phyloP scores from a whole-genome alignment of 2,329 filamentous ascomycete species.

The Colletotrichum orchidophilum region DNA sequence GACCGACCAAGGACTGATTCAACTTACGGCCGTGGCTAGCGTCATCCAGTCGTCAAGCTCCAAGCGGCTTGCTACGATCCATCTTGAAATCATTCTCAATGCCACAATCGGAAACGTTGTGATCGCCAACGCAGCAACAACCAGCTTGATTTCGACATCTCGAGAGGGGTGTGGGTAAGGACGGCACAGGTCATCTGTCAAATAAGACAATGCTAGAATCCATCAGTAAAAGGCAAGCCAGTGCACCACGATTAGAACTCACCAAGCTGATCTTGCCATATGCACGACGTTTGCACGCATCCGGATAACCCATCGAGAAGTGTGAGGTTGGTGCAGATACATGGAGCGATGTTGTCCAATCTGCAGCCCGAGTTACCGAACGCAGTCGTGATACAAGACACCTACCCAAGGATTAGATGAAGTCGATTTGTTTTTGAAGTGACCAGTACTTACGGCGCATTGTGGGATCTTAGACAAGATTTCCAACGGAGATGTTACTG shows the following conservation, averaged over 20 bases:
- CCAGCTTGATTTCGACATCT: constrained; percentile 9
- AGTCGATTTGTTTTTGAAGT: too few relatives aligned
- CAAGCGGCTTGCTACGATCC: background rate
- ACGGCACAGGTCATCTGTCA: constrained; percentile 12
- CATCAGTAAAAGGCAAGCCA: background rate
- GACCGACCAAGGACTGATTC: too few relatives aligned
- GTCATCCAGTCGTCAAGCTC: constrained; percentile 29
- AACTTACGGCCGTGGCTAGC: constrained; percentile 1
- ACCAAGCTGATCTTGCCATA: constrained; percentile 22
- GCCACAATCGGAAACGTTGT: constrained; percentile 14
- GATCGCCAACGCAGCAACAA: constrained; percentile 3
- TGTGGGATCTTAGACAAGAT: constrained; percentile 13
- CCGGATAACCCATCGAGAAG: constrained; percentile 10
- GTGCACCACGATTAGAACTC: background rate
- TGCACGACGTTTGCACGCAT: constrained; percentile 15
- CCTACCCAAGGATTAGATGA: background rate
- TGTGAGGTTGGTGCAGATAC: constrained; percentile 25
- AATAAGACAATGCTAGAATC: background rate
- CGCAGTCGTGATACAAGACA: background rate
- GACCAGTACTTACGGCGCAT: constrained; percentile 1
- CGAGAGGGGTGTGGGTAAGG: constrained; percentile 8
- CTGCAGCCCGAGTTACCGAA: constrained; percentile 1
- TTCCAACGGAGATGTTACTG: background rate
- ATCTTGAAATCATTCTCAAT: constrained; percentile 5
- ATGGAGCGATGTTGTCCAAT: constrained; percentile 8